Conservation (phyloP, 768 basidiomycete species). For the Megacollybia marginata region DNA sequence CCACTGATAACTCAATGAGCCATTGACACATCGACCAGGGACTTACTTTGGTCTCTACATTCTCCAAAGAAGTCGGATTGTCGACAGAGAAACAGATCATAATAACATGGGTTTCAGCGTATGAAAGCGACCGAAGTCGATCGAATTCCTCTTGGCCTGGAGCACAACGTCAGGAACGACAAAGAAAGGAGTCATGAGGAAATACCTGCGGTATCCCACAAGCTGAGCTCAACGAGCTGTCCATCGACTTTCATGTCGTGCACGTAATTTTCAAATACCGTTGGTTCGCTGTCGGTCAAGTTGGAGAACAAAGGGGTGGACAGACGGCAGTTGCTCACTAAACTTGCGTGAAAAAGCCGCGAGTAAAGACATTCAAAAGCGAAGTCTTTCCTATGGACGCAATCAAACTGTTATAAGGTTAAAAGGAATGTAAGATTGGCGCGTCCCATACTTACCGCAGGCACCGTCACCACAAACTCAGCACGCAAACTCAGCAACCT, state of each 20-base stretch:
- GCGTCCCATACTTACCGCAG: constrained; percentile 51
- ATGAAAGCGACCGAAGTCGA: constrained; percentile 85
- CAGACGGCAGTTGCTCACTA: constrained; percentile 50
- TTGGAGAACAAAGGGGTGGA: not conserved
- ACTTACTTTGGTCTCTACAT: constrained; percentile 84
- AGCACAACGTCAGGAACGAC: constrained; percentile 2
- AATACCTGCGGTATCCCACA: constrained; percentile 97
- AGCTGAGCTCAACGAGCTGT: constrained; percentile 78
- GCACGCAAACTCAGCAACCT: constrained; percentile 24
- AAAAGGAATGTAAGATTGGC: constrained; percentile 12
- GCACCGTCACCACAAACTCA: constrained; percentile 96
- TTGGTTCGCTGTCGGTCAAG: constrained; percentile 61
- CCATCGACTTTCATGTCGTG: constrained; percentile 86
- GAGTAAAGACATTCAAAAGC: constrained; percentile 79
- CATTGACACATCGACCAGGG: constrained; percentile 1
- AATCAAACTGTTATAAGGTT: constrained; percentile 10
- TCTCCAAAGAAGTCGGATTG: constrained; percentile 91
- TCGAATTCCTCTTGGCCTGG: constrained; percentile 96
- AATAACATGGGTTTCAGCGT: constrained; percentile 93
- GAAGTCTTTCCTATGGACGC: constrained; percentile 66
- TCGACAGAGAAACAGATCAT: constrained; percentile 97
- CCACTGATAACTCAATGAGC: constrained; percentile 50
- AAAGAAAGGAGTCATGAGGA: constrained; percentile 13
- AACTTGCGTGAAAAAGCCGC: constrained; percentile 91
- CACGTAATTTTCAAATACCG: constrained; percentile 97